These are phyloP conservation scores for Termitomyces sp. DNA, from an alignment of 768 basidiomycete genomes.

Conservation along the genomic window DNA sequence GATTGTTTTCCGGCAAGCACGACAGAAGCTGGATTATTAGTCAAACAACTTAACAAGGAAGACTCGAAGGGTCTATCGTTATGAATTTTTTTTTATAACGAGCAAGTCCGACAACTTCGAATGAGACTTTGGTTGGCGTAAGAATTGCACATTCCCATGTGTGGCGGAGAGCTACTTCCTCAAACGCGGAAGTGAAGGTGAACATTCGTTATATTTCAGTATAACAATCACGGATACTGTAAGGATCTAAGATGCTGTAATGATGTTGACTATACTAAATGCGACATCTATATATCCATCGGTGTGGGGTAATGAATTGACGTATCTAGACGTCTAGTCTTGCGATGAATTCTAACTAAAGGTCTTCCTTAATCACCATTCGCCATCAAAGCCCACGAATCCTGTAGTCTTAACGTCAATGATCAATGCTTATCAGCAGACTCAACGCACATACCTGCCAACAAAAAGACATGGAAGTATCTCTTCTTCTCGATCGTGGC, in stretches of 20 bases:
- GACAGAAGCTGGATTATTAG: no score
- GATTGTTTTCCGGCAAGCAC: no score
- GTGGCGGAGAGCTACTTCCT: no score
- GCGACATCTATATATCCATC: background rate
- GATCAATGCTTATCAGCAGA: background rate
- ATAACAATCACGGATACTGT: background rate
- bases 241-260: no score
- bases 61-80: no score
- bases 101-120: background rate
- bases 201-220: background rate
- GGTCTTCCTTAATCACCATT: conserved; percentile 52
- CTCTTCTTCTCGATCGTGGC: conserved; percentile 81
- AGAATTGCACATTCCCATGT: background rate
- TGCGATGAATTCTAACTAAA: background rate
- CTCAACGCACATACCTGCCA: conserved; percentile 53
- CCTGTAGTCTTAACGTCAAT: conserved; percentile 36
- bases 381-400: conserved; percentile 83
- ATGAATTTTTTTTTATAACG: no score
- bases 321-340: background rate
- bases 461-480: conserved; percentile 75
- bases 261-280: background rate
- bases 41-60: no score
- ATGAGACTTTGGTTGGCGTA: no score
- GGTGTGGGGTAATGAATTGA: background rate
- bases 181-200: no score